Evolutionary conservation across 2,329 filamentous ascomycete species (phyloP).

Genomic region (Didymellaceae sp.): DNA sequence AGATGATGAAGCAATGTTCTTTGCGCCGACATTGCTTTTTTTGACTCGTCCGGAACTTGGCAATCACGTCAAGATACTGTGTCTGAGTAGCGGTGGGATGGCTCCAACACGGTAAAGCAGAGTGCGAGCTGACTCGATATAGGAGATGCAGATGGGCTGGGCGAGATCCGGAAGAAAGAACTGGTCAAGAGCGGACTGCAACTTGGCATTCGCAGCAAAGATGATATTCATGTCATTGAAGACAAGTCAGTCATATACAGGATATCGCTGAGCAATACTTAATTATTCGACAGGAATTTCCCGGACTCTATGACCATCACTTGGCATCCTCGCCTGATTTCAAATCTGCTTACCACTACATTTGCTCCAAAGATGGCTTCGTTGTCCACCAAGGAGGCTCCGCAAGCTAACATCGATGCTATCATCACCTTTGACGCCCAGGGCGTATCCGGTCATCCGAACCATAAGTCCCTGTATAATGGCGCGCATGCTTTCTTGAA

Average conservation of each 20-base stretch:
- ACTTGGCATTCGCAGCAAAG: conserved; percentile 74
- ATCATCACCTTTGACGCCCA: conserved; percentile 87
- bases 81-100: conserved; percentile 77
- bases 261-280: conserved; percentile 1
- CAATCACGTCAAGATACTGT: conserved; percentile 94
- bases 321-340: conserved; percentile 77
- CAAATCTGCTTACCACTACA: conserved; percentile 71
- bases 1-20: conserved; percentile 99
- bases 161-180: conserved; percentile 81
- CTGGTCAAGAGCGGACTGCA: conserved; percentile 78
- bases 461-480: conserved; percentile 88
- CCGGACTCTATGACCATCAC: conserved; percentile 84
- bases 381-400: conserved; percentile 51
- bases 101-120: background rate
- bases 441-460: conserved; percentile 88
- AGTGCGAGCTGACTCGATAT: conserved; percentile 5
- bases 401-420: conserved; percentile 71
- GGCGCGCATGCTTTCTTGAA: conserved; percentile 78
- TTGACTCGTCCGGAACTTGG: conserved; percentile 79
- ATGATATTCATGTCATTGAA: conserved; percentile 87
- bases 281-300: conserved; percentile 63
- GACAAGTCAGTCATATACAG: conserved; percentile 60
- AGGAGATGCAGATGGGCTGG: conserved; percentile 87
- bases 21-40: conserved; percentile 85
- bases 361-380: conserved; percentile 72